Evolutionary conservation across 1,284 basidiomycete genomes (phyloP).

Genomic region (Papiliotrema nemorosa): DNA sequence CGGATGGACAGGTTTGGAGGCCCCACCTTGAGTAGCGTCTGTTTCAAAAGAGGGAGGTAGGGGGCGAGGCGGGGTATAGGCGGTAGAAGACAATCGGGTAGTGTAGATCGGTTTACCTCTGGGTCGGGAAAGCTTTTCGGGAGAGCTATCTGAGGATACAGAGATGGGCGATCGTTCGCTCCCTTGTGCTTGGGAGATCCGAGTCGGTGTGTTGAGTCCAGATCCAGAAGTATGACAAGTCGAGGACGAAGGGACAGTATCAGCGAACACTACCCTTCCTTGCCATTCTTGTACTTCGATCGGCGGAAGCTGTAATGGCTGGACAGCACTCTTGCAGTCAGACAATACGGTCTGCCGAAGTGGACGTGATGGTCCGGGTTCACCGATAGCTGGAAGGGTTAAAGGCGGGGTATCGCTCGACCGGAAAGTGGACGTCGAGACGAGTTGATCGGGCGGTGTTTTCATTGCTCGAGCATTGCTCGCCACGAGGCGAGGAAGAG

Average conservation of each 20-base stretch:
- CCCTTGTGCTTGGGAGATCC: background rate
- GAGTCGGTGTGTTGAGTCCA: background rate
- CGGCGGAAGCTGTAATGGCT: too few relatives aligned
- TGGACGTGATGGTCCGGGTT: too few relatives aligned
- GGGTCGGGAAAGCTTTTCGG: conserved; percentile 15
- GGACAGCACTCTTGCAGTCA: too few relatives aligned
- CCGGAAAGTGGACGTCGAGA: background rate
- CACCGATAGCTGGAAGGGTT: too few relatives aligned
- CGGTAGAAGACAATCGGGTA: conserved; percentile 18
- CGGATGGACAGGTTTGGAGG: conserved; percentile 23
- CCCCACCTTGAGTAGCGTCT: too few relatives aligned
- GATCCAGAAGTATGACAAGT: background rate
- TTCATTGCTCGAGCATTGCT: background rate
- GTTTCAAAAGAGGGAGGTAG: background rate
- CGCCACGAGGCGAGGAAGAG: conserved; percentile 2
- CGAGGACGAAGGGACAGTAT: background rate
- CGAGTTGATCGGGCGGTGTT: conserved; percentile 1
- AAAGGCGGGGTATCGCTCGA: too few relatives aligned
- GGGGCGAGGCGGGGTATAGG: conserved; percentile 20
- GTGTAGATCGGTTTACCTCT: conserved; percentile 15
- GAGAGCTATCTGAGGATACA: conserved; percentile 11
- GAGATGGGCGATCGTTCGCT: conserved; percentile 22
- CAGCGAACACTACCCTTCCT: conserved; percentile 4
- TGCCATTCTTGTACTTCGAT: conserved; percentile 2
- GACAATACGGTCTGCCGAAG: too few relatives aligned